Evolutionary conservation across 768 basidiomycete species (phyloP), one percentile per base, ranked within the genome.

Genomic region (Lactarius vividus): DNA sequence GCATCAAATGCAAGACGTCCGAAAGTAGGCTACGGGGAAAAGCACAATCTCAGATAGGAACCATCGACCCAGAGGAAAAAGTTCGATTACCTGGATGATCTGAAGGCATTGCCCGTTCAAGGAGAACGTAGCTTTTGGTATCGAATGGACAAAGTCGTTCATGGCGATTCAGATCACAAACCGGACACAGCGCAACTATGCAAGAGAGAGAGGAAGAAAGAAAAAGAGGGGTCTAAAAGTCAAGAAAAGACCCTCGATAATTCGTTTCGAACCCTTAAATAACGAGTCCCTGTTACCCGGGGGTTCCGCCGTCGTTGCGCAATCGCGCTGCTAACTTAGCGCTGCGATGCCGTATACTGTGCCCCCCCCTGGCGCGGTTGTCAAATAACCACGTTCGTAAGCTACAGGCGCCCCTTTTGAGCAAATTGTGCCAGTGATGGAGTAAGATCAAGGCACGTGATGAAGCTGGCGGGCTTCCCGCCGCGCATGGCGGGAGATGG

Each of bases 91-190:
- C 52, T 62, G 61, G 37, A 62, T 62, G 23, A 62, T 62, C 18
- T 62, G 61, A 33, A 62, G 33, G 23, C 26, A 54, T 31, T 62
- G 61, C 37, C 53, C 61, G 29, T 62, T 62, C 53, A 62, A 35
- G 4, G 35, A 49, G 61, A 55, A 62, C 9, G 61, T 39, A 4
- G 61, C 61, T 29, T 62, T 54, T 9, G 61, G 61, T 11, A 62
- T 62, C 3, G 61, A 54, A 53, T 62, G 31, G 61, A 62, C 61
- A 31, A 55, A 55, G 52, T 62, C 61, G 61, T 62, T 62, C 61
- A 62, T 62, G 53, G 26, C 11, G 28, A 37, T 37, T 37, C 35
- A 37, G 35, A 54, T 29, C 11, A 40, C 31, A 49, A n/a, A 33
- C 4, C 2, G 11, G 23, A 49, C 37, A 39, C 40, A 18, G 40